A percentile compares a stretch with the other conserved stretches of the same genome.
These are phyloP conservation scores for Stephania yunnanensis DNA, from an alignment of 164 flowering plant genomes.

Conservation along the genomic window DNA sequence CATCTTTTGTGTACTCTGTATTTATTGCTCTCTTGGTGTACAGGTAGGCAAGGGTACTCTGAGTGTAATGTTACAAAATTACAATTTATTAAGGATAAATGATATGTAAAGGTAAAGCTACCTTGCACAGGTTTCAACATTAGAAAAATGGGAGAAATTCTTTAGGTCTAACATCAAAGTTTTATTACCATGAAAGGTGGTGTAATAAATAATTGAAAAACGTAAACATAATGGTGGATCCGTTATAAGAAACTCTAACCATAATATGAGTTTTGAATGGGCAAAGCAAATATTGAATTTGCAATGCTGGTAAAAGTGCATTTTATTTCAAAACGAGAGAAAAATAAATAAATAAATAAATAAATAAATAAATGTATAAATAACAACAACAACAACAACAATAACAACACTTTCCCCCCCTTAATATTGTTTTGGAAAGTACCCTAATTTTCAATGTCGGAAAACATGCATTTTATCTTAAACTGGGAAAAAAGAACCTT, in stretches of 20 bases:
- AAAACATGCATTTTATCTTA: too few species aligned
- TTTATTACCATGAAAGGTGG: not conserved
- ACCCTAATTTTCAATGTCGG: too few species aligned
- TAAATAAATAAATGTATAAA: too few species aligned
- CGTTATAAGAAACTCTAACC: too few species aligned
- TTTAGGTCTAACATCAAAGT: not conserved
- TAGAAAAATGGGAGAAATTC: not conserved
- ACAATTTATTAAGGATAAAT: not conserved
- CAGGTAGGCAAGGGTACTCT: slow-evolving; percentile 48
- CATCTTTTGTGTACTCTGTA: slow-evolving; percentile 72
- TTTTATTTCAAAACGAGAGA: not conserved
- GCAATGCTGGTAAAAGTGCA: not conserved
- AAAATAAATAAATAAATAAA: too few species aligned
- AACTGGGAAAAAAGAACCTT: too few species aligned
- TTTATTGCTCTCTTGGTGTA: slow-evolving; percentile 87
- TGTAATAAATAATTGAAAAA: not conserved
- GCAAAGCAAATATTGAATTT: not conserved
- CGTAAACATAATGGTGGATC: not conserved
- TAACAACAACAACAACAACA: too few species aligned
- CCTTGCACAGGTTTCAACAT: not conserved
- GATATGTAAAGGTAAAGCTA: not conserved
- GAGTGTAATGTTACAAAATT: not conserved
- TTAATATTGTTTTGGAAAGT: too few species aligned
- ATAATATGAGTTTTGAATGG: too few species aligned
- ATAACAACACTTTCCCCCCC: too few species aligned